These are phyloP conservation scores for Penicillium sp. DNA, from an alignment of 2,329 filamentous ascomycete genomes.

Conservation along the genomic window DNA sequence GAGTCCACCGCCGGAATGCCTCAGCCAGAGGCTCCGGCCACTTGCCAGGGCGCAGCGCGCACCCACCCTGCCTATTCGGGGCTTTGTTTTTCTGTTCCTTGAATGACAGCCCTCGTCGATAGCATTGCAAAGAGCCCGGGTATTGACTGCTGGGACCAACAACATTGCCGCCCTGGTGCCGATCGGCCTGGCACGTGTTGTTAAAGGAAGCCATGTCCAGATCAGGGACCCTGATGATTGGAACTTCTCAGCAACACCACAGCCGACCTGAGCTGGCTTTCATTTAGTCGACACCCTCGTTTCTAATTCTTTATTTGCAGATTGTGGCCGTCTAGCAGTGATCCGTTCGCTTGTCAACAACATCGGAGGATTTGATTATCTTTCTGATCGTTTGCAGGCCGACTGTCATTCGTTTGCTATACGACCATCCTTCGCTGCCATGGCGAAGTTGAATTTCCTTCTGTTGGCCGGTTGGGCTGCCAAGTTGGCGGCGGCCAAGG, in stretches of 20 bases:
- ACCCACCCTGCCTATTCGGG: neutral
- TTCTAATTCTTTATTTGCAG: conserved; percentile 12
- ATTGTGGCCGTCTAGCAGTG: conserved; percentile 4
- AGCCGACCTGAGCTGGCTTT: conserved; percentile 13
- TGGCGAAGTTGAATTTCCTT: conserved; percentile 19
- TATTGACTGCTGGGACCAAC: neutral
- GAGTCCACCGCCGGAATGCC: conserved; percentile 13
- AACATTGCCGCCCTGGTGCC: conserved; percentile 20
- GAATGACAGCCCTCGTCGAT: conserved; percentile 19
- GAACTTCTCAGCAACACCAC: conserved; percentile 7
- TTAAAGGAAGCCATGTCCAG: conserved; percentile 17
- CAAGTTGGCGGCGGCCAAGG: conserved; percentile 21
- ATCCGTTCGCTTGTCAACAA: conserved; percentile 11
- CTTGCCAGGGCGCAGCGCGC: neutral
- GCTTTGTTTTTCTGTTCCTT: conserved; percentile 7
- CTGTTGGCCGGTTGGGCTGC: conserved; percentile 19
- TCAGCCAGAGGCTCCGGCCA: conserved; percentile 1
- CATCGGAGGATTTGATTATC: conserved; percentile 19
- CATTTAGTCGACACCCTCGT: conserved; percentile 15
- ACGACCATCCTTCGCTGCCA: conserved; percentile 10
- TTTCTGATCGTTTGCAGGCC: conserved; percentile 7
- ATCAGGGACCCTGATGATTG: neutral
- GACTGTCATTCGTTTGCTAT: conserved; percentile 18
- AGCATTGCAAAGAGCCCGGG: conserved; percentile 6
- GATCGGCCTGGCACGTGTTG: conserved; percentile 12